Percentiles rank a stretch among this genome's conserved stretches.
These are phyloP conservation scores for Tripidium arundinaceum DNA, from an alignment of 202 grass and related monocot genomes.

Conservation along the genomic window DNA sequence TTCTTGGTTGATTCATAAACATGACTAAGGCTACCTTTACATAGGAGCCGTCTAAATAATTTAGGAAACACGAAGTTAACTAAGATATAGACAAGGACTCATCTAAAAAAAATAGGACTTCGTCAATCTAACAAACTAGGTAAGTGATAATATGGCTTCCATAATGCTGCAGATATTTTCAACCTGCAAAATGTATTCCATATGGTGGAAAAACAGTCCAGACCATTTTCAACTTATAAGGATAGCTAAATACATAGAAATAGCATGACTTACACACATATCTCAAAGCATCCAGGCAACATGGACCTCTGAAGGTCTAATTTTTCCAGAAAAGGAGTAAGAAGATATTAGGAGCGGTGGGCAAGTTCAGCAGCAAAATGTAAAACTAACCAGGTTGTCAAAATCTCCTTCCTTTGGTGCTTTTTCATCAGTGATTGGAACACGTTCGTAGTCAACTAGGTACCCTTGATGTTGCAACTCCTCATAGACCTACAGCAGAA, in stretches of 20 bases:
- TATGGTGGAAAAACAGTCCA: neutral
- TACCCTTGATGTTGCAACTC: conserved; percentile 87
- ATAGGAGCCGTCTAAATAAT: neutral
- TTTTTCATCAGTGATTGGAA: conserved; percentile 98
- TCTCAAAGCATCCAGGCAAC: neutral
- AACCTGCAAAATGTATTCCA: too few relatives aligned
- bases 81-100: neutral
- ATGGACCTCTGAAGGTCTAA: conserved; percentile 6
- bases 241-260: conserved; percentile 7
- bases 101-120: neutral
- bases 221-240: neutral
- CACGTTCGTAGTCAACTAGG: conserved; percentile 91
- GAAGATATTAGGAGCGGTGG: conserved; percentile 8
- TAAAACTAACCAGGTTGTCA: conserved; percentile 85
- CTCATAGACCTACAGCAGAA: conserved; percentile 76
- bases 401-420: conserved; percentile 98
- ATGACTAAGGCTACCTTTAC: neutral
- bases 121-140: neutral
- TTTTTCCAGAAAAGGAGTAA: conserved; percentile 13
- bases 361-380: conserved; percentile 17
- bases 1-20: neutral
- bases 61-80: neutral
- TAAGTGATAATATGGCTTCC: neutral
- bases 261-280: neutral
- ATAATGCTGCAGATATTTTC: neutral